These are phyloP conservation scores for Fusarium acutatum DNA, from an alignment of 2,329 filamentous ascomycete genomes.

Conservation along the genomic window DNA sequence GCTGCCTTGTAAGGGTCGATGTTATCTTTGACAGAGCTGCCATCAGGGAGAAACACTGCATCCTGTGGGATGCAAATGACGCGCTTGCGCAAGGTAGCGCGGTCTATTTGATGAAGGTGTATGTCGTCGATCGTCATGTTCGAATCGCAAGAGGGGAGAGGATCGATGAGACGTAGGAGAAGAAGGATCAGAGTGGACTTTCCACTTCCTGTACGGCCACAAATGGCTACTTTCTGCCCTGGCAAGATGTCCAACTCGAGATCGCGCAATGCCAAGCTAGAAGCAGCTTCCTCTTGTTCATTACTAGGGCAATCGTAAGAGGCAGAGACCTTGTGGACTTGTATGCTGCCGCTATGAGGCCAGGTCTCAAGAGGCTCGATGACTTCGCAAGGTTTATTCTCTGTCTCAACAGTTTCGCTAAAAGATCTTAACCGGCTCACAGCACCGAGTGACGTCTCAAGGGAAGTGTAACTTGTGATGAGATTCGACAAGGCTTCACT, in stretches of 20 bases:
- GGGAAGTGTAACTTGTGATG: constrained; percentile 32
- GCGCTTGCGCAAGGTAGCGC: constrained; percentile 53
- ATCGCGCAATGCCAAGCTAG: constrained; percentile 38
- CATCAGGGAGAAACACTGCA: constrained; percentile 58
- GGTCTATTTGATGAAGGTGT: constrained; percentile 49
- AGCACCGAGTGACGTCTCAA: constrained; percentile 37
- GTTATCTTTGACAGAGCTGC: constrained; percentile 51
- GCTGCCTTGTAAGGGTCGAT: constrained; percentile 52
- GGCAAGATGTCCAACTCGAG: constrained; percentile 43
- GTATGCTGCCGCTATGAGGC: constrained; percentile 45
- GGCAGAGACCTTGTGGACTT: constrained; percentile 46
- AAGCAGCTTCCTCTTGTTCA: background rate
- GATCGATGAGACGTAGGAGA: constrained; percentile 53
- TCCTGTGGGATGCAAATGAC: constrained; percentile 65
- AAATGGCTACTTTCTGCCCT: constrained; percentile 49
- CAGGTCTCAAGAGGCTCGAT: constrained; percentile 38
- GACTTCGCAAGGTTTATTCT: constrained; percentile 33
- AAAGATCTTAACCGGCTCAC: constrained; percentile 37
- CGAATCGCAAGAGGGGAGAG: constrained; percentile 33
- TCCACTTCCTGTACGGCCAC: constrained; percentile 52
- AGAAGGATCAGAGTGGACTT: constrained; percentile 55
- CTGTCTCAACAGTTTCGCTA: constrained; percentile 36
- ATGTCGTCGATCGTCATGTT: constrained; percentile 56
- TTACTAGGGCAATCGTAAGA: constrained; percentile 39
- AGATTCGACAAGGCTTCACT: constrained; percentile 32